Percentiles rank a stretch among this genome's conserved stretches.
Evolutionary conservation across 1,139 yeast genomes (phyloP).

Genomic region (Blastobotrys serpentis): DNA sequence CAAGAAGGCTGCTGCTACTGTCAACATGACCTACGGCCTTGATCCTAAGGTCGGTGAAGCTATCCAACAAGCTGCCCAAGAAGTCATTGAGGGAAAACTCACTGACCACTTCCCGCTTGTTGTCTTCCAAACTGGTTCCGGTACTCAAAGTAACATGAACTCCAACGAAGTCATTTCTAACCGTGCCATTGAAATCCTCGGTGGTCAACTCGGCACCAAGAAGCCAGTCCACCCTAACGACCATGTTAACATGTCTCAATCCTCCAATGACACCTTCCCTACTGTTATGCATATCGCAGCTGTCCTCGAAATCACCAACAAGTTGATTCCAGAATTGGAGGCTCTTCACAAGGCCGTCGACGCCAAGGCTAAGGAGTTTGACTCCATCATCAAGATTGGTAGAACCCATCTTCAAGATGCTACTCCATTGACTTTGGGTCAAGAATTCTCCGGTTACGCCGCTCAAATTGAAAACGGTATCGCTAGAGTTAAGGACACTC

Average conservation of each 20-base stretch:
- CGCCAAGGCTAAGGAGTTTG: constrained; percentile 77
- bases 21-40: constrained; percentile 80
- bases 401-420: constrained; percentile 99
- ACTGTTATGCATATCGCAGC: constrained; percentile 99
- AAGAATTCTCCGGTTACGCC: constrained; percentile 95
- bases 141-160: constrained; percentile 98
- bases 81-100: constrained; percentile 88
- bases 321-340: constrained; percentile 75
- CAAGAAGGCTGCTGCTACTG: constrained; percentile 93
- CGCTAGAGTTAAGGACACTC: constrained; percentile 71
- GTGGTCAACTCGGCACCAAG: constrained; percentile 89
- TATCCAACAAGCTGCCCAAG: constrained; percentile 91
- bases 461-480: constrained; percentile 91
- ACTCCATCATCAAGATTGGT: constrained; percentile 91
- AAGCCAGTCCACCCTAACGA: constrained; percentile 96
- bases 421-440: constrained; percentile 95
- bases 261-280: constrained; percentile 96
- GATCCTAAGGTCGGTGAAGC: constrained; percentile 83
- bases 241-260: constrained; percentile 97
- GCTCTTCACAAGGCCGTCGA: constrained; percentile 74
- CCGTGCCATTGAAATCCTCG: constrained; percentile 93
- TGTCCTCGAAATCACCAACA: constrained; percentile 75
- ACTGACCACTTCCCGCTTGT: constrained; percentile 95
- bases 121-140: constrained; percentile 98
- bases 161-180: constrained; percentile 98